These are phyloP conservation scores for Stromatinia cepivora DNA, from an alignment of 2,329 filamentous ascomycete genomes.

Conservation along the genomic window DNA sequence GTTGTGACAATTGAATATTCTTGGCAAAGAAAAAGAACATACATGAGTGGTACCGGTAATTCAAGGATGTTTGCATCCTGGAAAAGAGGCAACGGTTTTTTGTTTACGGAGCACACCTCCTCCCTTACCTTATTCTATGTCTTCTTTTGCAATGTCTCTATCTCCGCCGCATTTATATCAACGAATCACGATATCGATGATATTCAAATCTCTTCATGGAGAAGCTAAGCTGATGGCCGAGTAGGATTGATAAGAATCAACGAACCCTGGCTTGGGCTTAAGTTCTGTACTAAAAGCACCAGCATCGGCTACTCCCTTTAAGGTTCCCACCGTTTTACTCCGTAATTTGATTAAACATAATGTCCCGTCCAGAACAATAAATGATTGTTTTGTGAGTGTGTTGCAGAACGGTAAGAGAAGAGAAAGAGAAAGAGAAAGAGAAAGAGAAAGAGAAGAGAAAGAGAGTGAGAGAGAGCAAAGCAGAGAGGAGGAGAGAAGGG, in stretches of 20 bases:
- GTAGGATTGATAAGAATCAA: not conserved
- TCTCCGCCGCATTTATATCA: not conserved
- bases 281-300: conserved; percentile 14
- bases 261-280: conserved; percentile 5
- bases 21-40: not conserved
- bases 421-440: not conserved
- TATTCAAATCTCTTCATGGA: not conserved
- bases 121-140: not conserved
- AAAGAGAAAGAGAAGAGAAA: not conserved
- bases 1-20: conserved; percentile 2
- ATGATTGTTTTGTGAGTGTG: not conserved
- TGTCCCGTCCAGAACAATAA: not conserved
- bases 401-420: not conserved
- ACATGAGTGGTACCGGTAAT: conserved; percentile 2
- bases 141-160: not conserved
- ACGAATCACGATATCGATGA: conserved; percentile 9
- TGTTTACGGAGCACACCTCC: not conserved
- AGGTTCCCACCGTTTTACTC: conserved; percentile 6
- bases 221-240: not conserved
- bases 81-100: not conserved
- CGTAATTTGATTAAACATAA: conserved; percentile 9
- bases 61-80: conserved; percentile 3
- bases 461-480: not conserved
- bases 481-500: not conserved
- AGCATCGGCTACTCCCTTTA: conserved; percentile 10